Base-by-base conservation (phyloP, 164 flowering plant species). In the Annona squamosa region DNA sequence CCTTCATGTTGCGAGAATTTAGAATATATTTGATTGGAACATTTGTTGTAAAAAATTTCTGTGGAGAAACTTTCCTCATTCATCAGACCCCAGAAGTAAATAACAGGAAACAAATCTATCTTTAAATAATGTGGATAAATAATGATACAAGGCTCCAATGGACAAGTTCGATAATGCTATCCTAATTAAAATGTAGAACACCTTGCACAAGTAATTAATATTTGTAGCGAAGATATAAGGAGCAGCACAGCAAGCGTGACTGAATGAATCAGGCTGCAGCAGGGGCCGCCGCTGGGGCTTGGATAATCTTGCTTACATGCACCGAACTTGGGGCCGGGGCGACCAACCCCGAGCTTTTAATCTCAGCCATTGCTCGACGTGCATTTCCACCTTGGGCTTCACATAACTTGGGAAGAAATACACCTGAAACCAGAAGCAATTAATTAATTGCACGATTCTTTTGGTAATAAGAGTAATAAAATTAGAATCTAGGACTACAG, bases 361-460 rank as follows among this genome's bases (percentile, higher is more conserved):
- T 81, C 79, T 89, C 90, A 0, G 85, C 73, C 92, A 90, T 79
- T 70, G 37, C 84, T 52, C 95, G 77, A 0, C 91, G 79, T 1
- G 66, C 70, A 52, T 75, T 80, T 65, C 57, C 74, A 43, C 76
- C 79, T 73, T 75, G 82, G 44, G 80, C 77, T 67, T 85, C 84
- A 68, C 95, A 90, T 47, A 90, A 45, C 65, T 83, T 86, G 0
- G 92, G 95, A 71, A 90, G 89, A 73, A 83, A 87, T 0, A 87
- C 87, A 56, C 95, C 94, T 90, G 69, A 75, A 56, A 1, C 4
- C 3, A 42, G 9, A 7, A 3, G 6, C 1, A 17, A 47, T 9
- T 3, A 56, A 65, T 13, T 5, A 47, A 65, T 62, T 2, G 6
- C 16, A 13, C 16, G 3, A 43, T 4, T 5, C 13, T 5, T 5